phyloP scores from a whole-genome alignment of 2,329 filamentous ascomycete species.

The Hirsutella thompsonii region DNA sequence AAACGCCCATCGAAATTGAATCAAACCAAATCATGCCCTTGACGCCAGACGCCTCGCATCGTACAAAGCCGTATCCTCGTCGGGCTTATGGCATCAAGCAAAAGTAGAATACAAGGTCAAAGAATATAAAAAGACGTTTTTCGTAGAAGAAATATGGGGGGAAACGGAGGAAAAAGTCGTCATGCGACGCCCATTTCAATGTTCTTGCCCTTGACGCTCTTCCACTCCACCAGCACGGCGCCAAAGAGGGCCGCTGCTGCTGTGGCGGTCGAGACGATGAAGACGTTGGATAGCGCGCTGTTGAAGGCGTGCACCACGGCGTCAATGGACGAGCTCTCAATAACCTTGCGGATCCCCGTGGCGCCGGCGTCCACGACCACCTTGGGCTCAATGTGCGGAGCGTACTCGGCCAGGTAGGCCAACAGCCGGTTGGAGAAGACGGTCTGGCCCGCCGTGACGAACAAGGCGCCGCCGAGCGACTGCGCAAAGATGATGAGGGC shows the following conservation, averaged over 20 bases:
- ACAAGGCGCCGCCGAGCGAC: slow-evolving; percentile 50
- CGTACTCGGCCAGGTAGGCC: slow-evolving; percentile 19
- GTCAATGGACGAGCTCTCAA: slow-evolving; percentile 16
- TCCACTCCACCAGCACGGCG: slow-evolving; percentile 34
- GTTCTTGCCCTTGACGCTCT: slow-evolving; percentile 44
- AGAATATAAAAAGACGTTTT: neutral
- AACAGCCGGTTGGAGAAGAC: slow-evolving; percentile 42
- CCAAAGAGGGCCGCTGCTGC: slow-evolving; percentile 30
- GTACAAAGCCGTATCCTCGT: too few relatives aligned
- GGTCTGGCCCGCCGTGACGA: slow-evolving; percentile 51
- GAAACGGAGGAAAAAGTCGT: neutral
- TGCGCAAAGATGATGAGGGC: slow-evolving; percentile 14
- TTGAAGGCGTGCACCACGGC: slow-evolving; percentile 29
- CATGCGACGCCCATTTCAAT: slow-evolving; percentile 14
- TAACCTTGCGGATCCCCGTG: slow-evolving; percentile 18
- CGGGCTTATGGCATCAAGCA: too few relatives aligned
- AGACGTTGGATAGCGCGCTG: slow-evolving; percentile 27
- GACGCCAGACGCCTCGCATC: too few relatives aligned
- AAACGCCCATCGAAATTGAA: too few relatives aligned
- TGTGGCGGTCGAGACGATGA: slow-evolving; percentile 29
- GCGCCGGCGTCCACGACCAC: slow-evolving; percentile 21
- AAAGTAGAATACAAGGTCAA: too few relatives aligned
- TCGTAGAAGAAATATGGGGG: too few relatives aligned
- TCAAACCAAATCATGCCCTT: too few relatives aligned
- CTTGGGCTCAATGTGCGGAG: slow-evolving; percentile 20